A percentile compares a stretch with the other conserved stretches of the same genome.
These are phyloP conservation scores for Mortierella sp. DNA, from an alignment of 371 early-diverging fungal species.

Conservation along the genomic window DNA sequence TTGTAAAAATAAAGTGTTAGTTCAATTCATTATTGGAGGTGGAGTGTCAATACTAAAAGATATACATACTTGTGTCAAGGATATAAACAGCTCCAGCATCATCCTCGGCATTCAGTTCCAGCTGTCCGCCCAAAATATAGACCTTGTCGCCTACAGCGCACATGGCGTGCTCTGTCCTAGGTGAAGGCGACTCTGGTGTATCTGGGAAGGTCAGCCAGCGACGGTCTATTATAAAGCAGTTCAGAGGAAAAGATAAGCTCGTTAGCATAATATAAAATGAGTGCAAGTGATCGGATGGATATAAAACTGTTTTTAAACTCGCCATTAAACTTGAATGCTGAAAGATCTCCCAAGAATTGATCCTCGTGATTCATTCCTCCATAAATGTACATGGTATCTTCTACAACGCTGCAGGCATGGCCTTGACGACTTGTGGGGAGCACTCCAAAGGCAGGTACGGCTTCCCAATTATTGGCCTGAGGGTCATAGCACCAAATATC, in stretches of 20 bases:
- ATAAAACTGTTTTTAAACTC: conserved; percentile 27
- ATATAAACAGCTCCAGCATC: conserved; percentile 67
- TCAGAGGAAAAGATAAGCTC: too few species aligned
- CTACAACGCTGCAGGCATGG: conserved; percentile 75
- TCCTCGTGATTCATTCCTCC: conserved; percentile 77
- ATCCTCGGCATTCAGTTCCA: conserved; percentile 61
- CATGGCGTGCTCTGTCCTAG: conserved; percentile 73
- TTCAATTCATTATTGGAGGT: too few species aligned
- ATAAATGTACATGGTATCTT: conserved; percentile 81
- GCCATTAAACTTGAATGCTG: conserved; percentile 79
- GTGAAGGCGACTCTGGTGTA: conserved; percentile 76
- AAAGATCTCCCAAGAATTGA: conserved; percentile 75
- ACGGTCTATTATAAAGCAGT: conserved; percentile 56
- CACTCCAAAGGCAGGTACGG: conserved; percentile 72
- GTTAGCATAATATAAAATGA: too few species aligned
- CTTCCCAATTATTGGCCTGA: conserved; percentile 67
- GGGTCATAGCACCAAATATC: conserved; percentile 83
- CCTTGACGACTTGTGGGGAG: conserved; percentile 77
- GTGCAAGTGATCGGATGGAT: too few species aligned
- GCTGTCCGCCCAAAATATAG: conserved; percentile 77
- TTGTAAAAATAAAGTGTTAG: not conserved
- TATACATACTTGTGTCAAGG: conserved; percentile 72
- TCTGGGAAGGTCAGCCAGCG: conserved; percentile 84
- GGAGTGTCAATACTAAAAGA: not conserved
- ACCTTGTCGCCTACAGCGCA: conserved; percentile 73